Evolutionary conservation across 495 filamentous ascomycete species (phyloP), one percentile per base, ranked within the genome.

Genomic region (Neurospora pannonica): DNA sequence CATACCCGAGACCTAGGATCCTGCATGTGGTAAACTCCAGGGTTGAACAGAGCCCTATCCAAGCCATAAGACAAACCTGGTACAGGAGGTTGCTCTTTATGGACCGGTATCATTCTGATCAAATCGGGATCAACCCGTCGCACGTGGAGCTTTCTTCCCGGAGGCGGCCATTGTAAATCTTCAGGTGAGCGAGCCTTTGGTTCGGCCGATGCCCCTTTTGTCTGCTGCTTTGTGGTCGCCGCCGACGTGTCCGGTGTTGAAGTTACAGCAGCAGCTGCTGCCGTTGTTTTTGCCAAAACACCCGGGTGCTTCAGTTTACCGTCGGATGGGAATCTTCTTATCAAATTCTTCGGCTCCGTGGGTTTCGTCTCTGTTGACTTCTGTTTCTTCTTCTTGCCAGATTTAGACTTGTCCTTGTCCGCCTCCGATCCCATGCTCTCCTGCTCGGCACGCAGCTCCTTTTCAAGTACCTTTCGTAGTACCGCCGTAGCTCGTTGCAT

Each of bases 1-100:
- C 87, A 98, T 46, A 97, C 93, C 13, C 90, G 87, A 42, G 97
- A 94, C 71, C 93, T 88, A 31, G 93, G 92, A 79, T 98, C 97
- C 78, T 95, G 94, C 38, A 99, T 89, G 39, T 92, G 90, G 79
- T 97, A 97, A 38, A 97, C 92, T 24, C 96, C 95, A 5, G 94
- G 93, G 81, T 98, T 99, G 86, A 99, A 99, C 5, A 99, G 84
- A 42, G 96, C 96, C 48, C 96, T 88, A 70, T 98, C 94, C 2
- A 99, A 87, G 13, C 91, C 93, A 80, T 97, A 93, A 2, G 91
- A 86, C 10, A 98, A 84, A 4, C 79, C 78, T 4, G 96, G 93
- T 13, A 97, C 92, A 17, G 87, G 85, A 15, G 89, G 82, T 39
- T 87, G 87, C 13, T 84, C 77, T 38, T 87, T 80, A 36, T 88